Conservation (phyloP, 2,329 filamentous ascomycete species). For the Exophiala oligosperma region DNA sequence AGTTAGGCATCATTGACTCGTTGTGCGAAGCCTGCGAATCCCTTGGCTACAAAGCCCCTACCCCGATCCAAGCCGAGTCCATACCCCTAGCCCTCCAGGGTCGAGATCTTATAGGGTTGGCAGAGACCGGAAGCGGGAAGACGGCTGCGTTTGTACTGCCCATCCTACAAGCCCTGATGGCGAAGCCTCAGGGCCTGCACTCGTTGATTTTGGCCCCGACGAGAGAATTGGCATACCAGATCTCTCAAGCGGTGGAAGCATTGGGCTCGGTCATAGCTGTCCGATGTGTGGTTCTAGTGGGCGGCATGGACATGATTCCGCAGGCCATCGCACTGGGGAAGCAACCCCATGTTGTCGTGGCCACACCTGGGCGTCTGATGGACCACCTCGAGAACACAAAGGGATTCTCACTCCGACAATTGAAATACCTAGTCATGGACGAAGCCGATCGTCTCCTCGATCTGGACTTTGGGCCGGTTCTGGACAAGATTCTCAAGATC, state of each 20-base stretch:
- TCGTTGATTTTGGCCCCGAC: slow-evolving; percentile 91
- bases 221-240: slow-evolving; percentile 89
- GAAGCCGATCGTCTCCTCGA: slow-evolving; percentile 91
- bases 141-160: slow-evolving; percentile 93
- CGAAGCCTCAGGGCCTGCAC: slow-evolving; percentile 81
- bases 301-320: slow-evolving; percentile 92
- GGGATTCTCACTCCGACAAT: slow-evolving; percentile 77
- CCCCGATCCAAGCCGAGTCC: slow-evolving; percentile 81
- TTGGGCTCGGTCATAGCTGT: slow-evolving; percentile 87
- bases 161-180: slow-evolving; percentile 86
- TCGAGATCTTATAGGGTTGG: slow-evolving; percentile 87
- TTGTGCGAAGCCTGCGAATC: slow-evolving; percentile 84
- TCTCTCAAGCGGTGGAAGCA: slow-evolving; percentile 82
- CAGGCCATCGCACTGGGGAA: slow-evolving; percentile 92
- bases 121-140: slow-evolving; percentile 94
- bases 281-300: slow-evolving; percentile 80
- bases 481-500: slow-evolving; percentile 91
- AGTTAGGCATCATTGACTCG: slow-evolving; percentile 74
- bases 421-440: slow-evolving; percentile 92
- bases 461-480: slow-evolving; percentile 87
- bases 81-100: slow-evolving; percentile 79
- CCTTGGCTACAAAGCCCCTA: slow-evolving; percentile 81
- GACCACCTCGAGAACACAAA: slow-evolving; percentile 97
- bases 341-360: slow-evolving; percentile 91
- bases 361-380: slow-evolving; percentile 82